A percentile compares a stretch with the other conserved stretches of the same genome.
Evolutionary conservation across 352 stramenopile genomes (phyloP).

Genomic region (Phytophthora brassicae): DNA sequence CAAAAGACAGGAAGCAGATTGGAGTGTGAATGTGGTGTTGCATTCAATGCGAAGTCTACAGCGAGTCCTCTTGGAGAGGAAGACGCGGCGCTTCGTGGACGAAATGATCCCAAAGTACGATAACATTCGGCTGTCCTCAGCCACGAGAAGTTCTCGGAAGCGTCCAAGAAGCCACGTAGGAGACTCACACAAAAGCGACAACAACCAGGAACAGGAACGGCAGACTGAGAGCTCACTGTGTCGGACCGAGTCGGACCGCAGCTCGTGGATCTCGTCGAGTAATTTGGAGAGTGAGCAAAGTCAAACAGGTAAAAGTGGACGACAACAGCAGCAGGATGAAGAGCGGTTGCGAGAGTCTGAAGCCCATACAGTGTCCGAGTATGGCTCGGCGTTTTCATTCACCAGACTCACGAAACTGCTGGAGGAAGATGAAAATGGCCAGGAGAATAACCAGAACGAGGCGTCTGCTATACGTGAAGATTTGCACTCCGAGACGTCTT

Average conservation of each 20-base stretch:
- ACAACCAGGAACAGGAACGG: neutral
- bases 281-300: conserved; percentile 16
- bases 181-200: conserved; percentile 7
- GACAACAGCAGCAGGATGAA: conserved; percentile 22
- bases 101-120: conserved; percentile 41
- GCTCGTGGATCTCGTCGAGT: conserved; percentile 16
- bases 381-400: conserved; percentile 21
- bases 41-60: conserved; percentile 33
- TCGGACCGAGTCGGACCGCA: conserved; percentile 18
- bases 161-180: conserved; percentile 14
- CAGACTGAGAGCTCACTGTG: no score
- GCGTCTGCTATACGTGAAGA: neutral
- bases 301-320: conserved; percentile 13
- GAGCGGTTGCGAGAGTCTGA: conserved; percentile 25
- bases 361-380: conserved; percentile 18
- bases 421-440: conserved; percentile 7
- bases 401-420: conserved; percentile 14
- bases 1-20: conserved; percentile 7
- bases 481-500: conserved; percentile 5
- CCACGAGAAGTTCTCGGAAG: conserved; percentile 24
- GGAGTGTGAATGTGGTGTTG: conserved; percentile 28
- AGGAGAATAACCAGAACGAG: conserved; percentile 3
- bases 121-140: conserved; percentile 27
- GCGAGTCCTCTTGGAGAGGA: conserved; percentile 34
- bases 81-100: conserved; percentile 31